Evolutionary conservation across 148 eudicot species (phyloP).

Genomic region (Suaeda aralocaspica): DNA sequence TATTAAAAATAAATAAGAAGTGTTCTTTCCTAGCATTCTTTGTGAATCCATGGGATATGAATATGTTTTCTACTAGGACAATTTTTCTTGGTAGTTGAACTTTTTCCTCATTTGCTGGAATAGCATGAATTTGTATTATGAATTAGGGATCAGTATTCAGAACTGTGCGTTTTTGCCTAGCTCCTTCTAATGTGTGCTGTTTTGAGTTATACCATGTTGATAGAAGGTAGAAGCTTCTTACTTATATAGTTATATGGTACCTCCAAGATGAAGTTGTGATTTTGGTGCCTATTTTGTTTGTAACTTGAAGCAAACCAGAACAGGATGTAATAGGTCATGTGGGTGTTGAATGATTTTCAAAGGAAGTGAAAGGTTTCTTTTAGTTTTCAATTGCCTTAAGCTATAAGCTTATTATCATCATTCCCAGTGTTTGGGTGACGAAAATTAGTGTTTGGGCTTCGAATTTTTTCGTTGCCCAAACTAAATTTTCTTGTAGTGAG

Average conservation of each 20-base stretch:
- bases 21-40: background rate
- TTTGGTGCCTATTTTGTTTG: background rate
- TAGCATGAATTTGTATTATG: background rate
- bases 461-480: too few species aligned
- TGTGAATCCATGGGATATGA: background rate
- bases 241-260: too few species aligned
- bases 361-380: background rate
- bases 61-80: background rate
- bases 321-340: background rate
- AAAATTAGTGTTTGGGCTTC: too few species aligned
- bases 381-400: constrained; percentile 2
- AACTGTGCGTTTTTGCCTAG: background rate
- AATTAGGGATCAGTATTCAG: background rate
- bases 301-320: background rate
- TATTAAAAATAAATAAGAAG: background rate
- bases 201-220: background rate
- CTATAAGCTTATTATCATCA: background rate
- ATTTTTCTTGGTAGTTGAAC: background rate
- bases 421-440: too few species aligned
- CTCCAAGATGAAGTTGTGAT: too few species aligned
- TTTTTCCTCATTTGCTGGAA: background rate
- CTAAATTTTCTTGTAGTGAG: too few species aligned
- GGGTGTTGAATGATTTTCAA: background rate
- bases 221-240: background rate
- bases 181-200: background rate